Evolutionary conservation across 176 grass and related monocot species (phyloP).

Genomic region (Oryza meyeriana): DNA sequence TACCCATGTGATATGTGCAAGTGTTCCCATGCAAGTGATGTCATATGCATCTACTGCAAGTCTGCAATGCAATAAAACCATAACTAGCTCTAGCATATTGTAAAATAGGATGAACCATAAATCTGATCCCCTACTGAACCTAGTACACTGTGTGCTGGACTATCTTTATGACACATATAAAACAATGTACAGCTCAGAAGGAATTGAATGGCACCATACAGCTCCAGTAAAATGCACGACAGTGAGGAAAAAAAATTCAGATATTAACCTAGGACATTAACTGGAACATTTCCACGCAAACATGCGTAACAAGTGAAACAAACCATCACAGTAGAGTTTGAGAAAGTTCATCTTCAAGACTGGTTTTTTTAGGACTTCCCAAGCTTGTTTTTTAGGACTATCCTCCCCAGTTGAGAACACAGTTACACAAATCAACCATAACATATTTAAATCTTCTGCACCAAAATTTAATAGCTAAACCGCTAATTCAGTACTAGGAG

Average conservation of each 20-base stretch:
- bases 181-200: not conserved
- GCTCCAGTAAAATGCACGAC: not conserved
- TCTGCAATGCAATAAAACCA: conserved; percentile 6
- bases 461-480: not conserved
- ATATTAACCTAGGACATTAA: not conserved
- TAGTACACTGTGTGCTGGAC: not conserved
- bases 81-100: not conserved
- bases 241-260: not conserved
- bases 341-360: not conserved
- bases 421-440: not conserved
- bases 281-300: not conserved
- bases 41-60: not conserved
- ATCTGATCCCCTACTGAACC: not conserved
- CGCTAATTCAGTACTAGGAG: conserved; percentile 1
- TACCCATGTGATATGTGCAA: not conserved
- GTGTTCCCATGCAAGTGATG: not conserved
- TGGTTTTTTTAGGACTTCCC: not conserved
- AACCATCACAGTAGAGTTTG: not conserved
- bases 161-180: conserved; percentile 11
- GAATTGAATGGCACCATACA: conserved; percentile 15
- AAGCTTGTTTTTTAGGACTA: not conserved
- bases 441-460: not conserved
- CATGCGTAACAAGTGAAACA: not conserved
- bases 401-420: not conserved
- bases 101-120: not conserved